Conservation (phyloP, 1,284 basidiomycete species). For the Rhodofomes roseus region DNA sequence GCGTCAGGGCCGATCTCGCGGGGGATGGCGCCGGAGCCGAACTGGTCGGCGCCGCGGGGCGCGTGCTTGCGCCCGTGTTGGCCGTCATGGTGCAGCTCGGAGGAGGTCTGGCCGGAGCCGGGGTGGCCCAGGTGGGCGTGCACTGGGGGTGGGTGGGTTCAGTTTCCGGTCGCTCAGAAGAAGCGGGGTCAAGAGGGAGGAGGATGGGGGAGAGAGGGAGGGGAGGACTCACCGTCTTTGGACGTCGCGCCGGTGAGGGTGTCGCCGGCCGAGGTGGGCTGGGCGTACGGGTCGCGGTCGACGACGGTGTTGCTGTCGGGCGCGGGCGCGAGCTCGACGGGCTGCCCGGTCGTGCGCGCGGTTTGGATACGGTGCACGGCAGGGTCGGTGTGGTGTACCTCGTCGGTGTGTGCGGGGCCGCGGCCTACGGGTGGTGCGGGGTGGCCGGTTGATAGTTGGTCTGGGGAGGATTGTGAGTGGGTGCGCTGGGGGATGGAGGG, state of each 20-base stretch:
- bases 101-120: constrained; percentile 27
- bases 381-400: not conserved
- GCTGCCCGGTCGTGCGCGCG: constrained; percentile 11
- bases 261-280: constrained; percentile 19
- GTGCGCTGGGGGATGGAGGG: not conserved
- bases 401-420: not conserved
- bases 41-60: constrained; percentile 19
- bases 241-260: constrained; percentile 31
- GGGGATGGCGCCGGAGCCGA: constrained; percentile 18
- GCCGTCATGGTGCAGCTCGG: constrained; percentile 32
- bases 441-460: constrained; percentile 14
- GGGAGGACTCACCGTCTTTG: constrained; percentile 15
- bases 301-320: constrained; percentile 27
- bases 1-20: constrained; percentile 7
- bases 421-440: too few species aligned
- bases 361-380: constrained; percentile 10
- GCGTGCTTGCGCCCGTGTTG: constrained; percentile 26
- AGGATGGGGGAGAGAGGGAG: too few species aligned
- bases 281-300: constrained; percentile 24
- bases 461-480: not conserved
- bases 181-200: too few species aligned
- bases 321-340: constrained; percentile 16
- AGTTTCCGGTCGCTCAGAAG: too few species aligned
- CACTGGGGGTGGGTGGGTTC: constrained; percentile 8
- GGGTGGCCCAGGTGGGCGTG: constrained; percentile 29